Percentiles rank a stretch among this genome's conserved stretches.
These are phyloP conservation scores for Leccinum truebloodii DNA, from an alignment of 768 basidiomycete species.

Conservation along the genomic window DNA sequence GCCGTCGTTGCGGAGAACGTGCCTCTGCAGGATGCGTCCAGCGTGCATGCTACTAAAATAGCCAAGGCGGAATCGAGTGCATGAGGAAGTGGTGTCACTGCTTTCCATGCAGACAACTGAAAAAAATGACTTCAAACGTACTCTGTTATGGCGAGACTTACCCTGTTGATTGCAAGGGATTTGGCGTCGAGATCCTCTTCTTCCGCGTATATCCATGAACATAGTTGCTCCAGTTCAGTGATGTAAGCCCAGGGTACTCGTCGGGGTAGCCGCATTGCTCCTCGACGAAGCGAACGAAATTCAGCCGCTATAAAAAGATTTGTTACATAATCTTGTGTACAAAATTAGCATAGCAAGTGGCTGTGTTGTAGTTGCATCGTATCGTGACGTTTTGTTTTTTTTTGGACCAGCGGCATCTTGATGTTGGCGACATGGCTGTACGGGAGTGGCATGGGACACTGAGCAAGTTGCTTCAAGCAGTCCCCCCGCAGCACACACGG, in stretches of 20 bases:
- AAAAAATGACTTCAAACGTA: constrained; percentile 13
- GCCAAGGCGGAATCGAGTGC: constrained; percentile 74
- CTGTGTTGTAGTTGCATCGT: too few relatives aligned
- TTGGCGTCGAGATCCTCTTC: constrained; percentile 60
- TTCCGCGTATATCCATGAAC: constrained; percentile 71
- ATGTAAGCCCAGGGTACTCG: constrained; percentile 77
- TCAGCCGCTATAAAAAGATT: neutral
- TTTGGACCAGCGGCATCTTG: too few relatives aligned
- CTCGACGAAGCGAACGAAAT: neutral
- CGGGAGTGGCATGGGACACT: too few relatives aligned
- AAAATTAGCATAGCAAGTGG: too few relatives aligned
- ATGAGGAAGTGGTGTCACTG: constrained; percentile 74
- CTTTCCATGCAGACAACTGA: constrained; percentile 80
- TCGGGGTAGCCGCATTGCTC: constrained; percentile 68
- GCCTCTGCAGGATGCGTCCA: constrained; percentile 44
- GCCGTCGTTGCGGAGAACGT: constrained; percentile 29
- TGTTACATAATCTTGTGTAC: too few relatives aligned
- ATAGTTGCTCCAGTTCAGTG: constrained; percentile 72
- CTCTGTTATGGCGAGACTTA: constrained; percentile 35
- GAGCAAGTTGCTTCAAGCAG: neutral
- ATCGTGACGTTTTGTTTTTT: too few relatives aligned
- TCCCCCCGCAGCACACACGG: neutral
- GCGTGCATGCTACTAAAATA: constrained; percentile 57
- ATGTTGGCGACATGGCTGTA: neutral
- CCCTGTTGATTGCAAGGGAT: constrained; percentile 61